Conservation (phyloP, 768 basidiomycete genomes). For the Auricularia sp. region DNA sequence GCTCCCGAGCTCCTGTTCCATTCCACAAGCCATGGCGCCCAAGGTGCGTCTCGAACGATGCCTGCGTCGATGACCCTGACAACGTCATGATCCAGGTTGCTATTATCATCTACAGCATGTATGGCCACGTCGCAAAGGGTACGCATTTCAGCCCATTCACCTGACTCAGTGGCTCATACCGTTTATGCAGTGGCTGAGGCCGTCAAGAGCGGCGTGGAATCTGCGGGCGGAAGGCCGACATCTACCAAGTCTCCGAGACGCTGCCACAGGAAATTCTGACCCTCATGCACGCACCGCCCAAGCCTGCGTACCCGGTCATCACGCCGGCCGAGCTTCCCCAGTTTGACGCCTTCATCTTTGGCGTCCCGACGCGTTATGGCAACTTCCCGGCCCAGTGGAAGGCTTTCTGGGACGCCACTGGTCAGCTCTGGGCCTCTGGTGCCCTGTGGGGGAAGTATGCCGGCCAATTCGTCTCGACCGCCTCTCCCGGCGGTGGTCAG, state of each 20-base stretch:
- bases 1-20: neutral
- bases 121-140: slow-evolving; percentile 65
- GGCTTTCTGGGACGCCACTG: slow-evolving; percentile 71
- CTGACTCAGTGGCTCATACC: neutral
- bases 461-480: slow-evolving; percentile 64
- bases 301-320: slow-evolving; percentile 63
- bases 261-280: slow-evolving; percentile 56
- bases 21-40: neutral
- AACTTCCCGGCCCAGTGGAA: slow-evolving; percentile 71
- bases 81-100: slow-evolving; percentile 8
- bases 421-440: slow-evolving; percentile 51
- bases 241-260: slow-evolving; percentile 25
- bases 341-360: slow-evolving; percentile 69
- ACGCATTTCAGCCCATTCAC: slow-evolving; percentile 17
- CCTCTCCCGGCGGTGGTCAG: slow-evolving; percentile 67
- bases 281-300: slow-evolving; percentile 63
- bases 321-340: slow-evolving; percentile 40
- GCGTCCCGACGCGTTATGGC: slow-evolving; percentile 74
- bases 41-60: neutral
- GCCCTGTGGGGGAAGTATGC: slow-evolving; percentile 66
- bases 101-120: slow-evolving; percentile 50
- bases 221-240: slow-evolving; percentile 36
- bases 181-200: slow-evolving; percentile 47
- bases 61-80: neutral
- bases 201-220: slow-evolving; percentile 27